phyloP scores from a whole-genome alignment of 2,329 filamentous ascomycete genomes.

The Chalaropsis thielavioides region DNA sequence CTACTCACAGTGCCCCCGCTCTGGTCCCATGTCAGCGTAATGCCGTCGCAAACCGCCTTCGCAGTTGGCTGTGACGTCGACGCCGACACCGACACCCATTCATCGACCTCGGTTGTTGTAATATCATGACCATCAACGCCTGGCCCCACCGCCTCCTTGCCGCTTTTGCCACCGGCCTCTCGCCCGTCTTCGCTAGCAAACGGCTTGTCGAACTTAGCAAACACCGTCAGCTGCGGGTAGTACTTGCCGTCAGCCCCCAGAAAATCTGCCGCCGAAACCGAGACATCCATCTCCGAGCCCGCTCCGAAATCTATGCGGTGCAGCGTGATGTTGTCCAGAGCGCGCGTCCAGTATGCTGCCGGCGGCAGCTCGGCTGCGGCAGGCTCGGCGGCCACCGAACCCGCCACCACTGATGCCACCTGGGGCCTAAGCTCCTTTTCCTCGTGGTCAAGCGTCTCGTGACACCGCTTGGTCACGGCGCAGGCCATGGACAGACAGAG shows the following conservation, averaged over 20 bases:
- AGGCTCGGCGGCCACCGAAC: not conserved
- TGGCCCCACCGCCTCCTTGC: not conserved
- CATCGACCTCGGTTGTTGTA: not conserved
- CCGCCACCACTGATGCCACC: not conserved
- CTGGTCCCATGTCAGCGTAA: not conserved
- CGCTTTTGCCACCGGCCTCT: not conserved
- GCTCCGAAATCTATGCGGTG: not conserved
- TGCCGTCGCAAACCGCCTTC: not conserved
- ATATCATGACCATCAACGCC: not conserved
- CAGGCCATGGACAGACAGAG: conserved; percentile 31
- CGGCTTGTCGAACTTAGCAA: not conserved
- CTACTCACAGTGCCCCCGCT: not conserved
- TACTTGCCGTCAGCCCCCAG: not conserved
- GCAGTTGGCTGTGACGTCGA: not conserved
- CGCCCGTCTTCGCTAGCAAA: not conserved
- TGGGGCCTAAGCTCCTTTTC: not conserved
- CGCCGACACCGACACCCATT: not conserved
- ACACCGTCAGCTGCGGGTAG: not conserved
- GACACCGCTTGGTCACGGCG: conserved; percentile 27
- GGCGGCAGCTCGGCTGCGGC: not conserved
- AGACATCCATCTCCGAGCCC: not conserved
- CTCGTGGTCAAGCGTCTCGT: conserved; percentile 20
- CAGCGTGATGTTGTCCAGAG: conserved; percentile 3
- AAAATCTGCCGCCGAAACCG: not conserved
- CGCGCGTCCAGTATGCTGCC: conserved; percentile 3